Percentiles rank a stretch among this genome's conserved stretches.
phyloP scores from a whole-genome alignment of 192 early-diverging fungal genomes.

The Mycoemilia scoparia region DNA sequence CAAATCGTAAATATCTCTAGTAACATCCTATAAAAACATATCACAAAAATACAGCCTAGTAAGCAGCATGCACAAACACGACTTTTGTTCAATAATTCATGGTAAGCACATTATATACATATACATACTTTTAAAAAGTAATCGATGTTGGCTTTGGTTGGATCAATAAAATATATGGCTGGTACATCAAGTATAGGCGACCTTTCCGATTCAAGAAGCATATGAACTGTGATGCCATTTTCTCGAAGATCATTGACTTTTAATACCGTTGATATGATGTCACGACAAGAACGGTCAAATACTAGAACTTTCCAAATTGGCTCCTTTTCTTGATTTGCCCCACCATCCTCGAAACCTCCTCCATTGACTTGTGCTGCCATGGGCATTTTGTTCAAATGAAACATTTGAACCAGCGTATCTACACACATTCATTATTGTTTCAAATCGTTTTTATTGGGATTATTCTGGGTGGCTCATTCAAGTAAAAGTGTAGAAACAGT shows the following conservation, averaged over 20 bases:
- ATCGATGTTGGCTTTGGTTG: constrained; percentile 69
- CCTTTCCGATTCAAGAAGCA: constrained; percentile 70
- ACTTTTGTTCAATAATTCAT: not conserved
- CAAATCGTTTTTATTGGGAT: no score
- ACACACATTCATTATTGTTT: constrained; percentile 7
- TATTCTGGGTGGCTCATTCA: not conserved
- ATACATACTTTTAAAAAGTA: constrained; percentile 56
- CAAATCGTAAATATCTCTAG: constrained; percentile 77
- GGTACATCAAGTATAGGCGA: constrained; percentile 90
- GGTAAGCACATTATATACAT: not conserved
- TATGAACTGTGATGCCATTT: constrained; percentile 92
- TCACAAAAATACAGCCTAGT: not conserved
- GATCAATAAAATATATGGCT: constrained; percentile 88
- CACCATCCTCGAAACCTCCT: constrained; percentile 17
- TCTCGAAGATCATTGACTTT: constrained; percentile 91
- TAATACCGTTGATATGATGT: constrained; percentile 91
- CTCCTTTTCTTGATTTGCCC: not conserved
- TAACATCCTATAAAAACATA: constrained; percentile 48
- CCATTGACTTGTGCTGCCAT: constrained; percentile 14
- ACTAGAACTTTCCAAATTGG: constrained; percentile 95
- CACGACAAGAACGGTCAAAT: constrained; percentile 82
- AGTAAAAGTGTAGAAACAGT: no score
- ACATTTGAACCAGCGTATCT: constrained; percentile 71
- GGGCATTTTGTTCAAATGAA: constrained; percentile 59
- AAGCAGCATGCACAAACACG: not conserved